A percentile compares a stretch with the other conserved stretches of the same genome.
Conservation (phyloP, 352 stramenopile species). For the Globisporangium cystogenes region DNA sequence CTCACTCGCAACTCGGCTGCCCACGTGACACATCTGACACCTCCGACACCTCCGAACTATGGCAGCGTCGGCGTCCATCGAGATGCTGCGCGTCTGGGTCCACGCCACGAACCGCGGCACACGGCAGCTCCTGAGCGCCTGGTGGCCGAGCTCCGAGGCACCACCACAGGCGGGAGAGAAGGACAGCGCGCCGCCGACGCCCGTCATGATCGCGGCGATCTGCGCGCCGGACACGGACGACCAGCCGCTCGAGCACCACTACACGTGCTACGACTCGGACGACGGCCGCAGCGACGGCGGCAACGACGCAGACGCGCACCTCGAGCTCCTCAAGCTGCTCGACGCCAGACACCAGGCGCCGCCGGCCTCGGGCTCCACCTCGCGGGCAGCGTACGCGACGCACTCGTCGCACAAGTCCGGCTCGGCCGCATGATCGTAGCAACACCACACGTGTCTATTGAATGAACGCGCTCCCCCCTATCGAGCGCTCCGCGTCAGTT, state of each 20-base stretch:
- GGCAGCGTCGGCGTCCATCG: background rate
- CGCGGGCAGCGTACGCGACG: background rate
- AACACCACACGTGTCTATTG: too few relatives aligned
- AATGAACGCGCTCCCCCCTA: too few relatives aligned
- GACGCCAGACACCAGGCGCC: background rate
- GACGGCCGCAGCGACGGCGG: background rate
- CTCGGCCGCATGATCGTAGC: slow-evolving; percentile 2
- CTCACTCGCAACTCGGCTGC: too few relatives aligned
- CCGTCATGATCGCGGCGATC: background rate
- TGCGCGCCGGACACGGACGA: slow-evolving; percentile 6
- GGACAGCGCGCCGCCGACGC: background rate
- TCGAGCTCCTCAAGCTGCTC: slow-evolving; percentile 6
- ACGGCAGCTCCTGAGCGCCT: slow-evolving; percentile 4
- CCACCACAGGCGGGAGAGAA: background rate
- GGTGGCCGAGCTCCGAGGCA: background rate
- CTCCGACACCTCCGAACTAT: background rate
- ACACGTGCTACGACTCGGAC: slow-evolving; percentile 12
- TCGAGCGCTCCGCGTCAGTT: too few relatives aligned
- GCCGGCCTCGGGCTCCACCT: background rate
- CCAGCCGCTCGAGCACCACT: slow-evolving; percentile 3
- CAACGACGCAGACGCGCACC: background rate
- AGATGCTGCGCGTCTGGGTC: slow-evolving; percentile 5
- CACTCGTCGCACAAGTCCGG: slow-evolving; percentile 10
- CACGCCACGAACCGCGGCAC: slow-evolving; percentile 8
- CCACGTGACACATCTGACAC: too few relatives aligned